These are phyloP conservation scores for Urtica urens DNA, from an alignment of 306 rosid genomes.

Conservation along the genomic window DNA sequence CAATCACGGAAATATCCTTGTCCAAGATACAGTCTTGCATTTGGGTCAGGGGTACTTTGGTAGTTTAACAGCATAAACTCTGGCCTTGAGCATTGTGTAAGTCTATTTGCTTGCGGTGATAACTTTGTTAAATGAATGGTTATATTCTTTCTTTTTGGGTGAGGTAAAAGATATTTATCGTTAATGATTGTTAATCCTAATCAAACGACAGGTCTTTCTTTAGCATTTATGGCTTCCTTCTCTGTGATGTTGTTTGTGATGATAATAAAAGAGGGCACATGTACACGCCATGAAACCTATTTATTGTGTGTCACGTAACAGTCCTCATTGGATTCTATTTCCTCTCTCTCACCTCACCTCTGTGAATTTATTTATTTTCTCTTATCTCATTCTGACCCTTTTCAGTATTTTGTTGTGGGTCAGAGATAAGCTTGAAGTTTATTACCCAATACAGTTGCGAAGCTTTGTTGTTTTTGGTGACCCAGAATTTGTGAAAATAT, in stretches of 20 bases:
- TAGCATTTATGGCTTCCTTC: background rate
- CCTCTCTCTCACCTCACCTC: slow-evolving; percentile 23
- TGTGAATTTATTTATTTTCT: slow-evolving; percentile 23
- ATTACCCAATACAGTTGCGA: slow-evolving; percentile 4
- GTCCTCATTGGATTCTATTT: slow-evolving; percentile 64
- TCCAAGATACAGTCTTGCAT: background rate
- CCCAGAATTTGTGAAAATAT: slow-evolving; percentile 32
- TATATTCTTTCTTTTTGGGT: too few species aligned
- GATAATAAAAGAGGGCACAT: slow-evolving; percentile 43
- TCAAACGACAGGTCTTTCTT: too few species aligned
- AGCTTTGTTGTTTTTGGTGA: slow-evolving; percentile 11
- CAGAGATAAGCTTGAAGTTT: slow-evolving; percentile 37
- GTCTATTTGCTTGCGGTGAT: background rate
- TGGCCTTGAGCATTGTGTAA: slow-evolving; percentile 15
- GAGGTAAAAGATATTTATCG: background rate
- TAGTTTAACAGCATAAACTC: slow-evolving; percentile 8
- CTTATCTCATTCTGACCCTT: slow-evolving; percentile 32
- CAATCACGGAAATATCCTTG: slow-evolving; percentile 18
- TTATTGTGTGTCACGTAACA: slow-evolving; percentile 28
- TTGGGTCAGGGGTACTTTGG: slow-evolving; percentile 17
- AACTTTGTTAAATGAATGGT: slow-evolving; percentile 4
- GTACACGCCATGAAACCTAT: slow-evolving; percentile 47
- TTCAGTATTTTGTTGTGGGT: slow-evolving; percentile 65
- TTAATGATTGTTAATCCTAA: background rate
- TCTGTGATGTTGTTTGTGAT: slow-evolving; percentile 3